Percentiles rank a stretch among this genome's conserved stretches.
These are phyloP conservation scores for Puccinia triticina DNA, from an alignment of 1,284 basidiomycete genomes.

Conservation along the genomic window DNA sequence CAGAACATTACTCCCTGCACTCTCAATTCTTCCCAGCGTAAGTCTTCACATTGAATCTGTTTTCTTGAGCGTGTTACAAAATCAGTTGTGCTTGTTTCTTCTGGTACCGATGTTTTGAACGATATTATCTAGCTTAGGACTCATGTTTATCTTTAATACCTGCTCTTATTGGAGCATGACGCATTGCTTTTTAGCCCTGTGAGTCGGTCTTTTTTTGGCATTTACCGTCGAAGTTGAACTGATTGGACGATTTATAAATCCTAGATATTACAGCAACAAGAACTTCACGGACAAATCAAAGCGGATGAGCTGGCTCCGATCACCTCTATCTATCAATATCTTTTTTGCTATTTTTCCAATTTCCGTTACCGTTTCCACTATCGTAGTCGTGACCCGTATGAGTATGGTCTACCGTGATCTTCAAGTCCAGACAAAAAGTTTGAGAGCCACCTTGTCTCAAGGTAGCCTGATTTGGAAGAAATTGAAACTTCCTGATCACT, in stretches of 20 bases:
- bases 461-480: not conserved
- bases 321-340: not conserved
- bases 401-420: slow-evolving; percentile 1
- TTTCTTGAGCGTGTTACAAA: no score
- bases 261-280: slow-evolving; percentile 17
- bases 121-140: not conserved
- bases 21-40: not conserved
- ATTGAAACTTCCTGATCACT: no score
- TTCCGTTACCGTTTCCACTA: not conserved
- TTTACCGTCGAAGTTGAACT: not conserved
- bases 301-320: not conserved
- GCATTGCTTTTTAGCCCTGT: slow-evolving; percentile 20
- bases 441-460: not conserved
- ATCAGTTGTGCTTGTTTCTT: not conserved
- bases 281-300: not conserved
- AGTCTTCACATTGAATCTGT: not conserved
- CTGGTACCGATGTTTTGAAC: not conserved
- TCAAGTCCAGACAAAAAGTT: not conserved
- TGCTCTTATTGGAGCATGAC: slow-evolving; percentile 18
- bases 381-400: not conserved
- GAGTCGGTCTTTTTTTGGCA: not conserved
- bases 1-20: not conserved
- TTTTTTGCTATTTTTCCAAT: not conserved
- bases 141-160: not conserved
- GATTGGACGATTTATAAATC: not conserved